Evolutionary conservation across 805 yeast species (phyloP).

Genomic region (Saturnispora mendoncae): DNA sequence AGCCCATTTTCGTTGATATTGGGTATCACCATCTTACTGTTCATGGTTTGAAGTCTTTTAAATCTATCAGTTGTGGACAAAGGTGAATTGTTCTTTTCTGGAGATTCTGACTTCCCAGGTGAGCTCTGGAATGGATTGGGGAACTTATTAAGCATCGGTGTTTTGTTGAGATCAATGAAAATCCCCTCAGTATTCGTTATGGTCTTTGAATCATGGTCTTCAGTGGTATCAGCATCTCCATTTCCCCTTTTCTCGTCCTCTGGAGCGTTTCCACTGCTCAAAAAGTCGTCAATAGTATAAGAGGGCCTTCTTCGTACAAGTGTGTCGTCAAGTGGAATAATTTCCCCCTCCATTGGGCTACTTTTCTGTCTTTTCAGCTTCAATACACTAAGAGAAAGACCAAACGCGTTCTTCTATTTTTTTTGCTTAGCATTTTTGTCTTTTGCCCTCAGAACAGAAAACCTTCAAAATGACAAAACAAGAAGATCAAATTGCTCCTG

Average conservation of each 20-base stretch:
- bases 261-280: background rate
- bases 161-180: constrained; percentile 9
- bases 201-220: background rate
- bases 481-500: too few species aligned
- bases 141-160: constrained; percentile 25
- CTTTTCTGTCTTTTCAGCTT: background rate
- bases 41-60: constrained; percentile 1
- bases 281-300: constrained; percentile 10
- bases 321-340: constrained; percentile 12
- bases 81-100: constrained; percentile 1
- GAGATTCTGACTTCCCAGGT: constrained; percentile 13
- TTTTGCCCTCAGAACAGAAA: too few species aligned
- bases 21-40: background rate
- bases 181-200: constrained; percentile 2
- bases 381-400: background rate
- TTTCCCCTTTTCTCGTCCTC: background rate
- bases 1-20: constrained; percentile 1
- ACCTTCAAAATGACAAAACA: too few species aligned
- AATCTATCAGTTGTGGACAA: constrained; percentile 4
- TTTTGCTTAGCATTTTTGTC: background rate
- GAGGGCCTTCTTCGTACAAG: constrained; percentile 7
- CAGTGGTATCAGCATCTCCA: background rate
- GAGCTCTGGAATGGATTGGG: constrained; percentile 32
- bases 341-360: background rate
- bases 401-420: background rate